phyloP scores from a whole-genome alignment of 2,329 filamentous ascomycete genomes.

The Plectosphaerella sp. region DNA sequence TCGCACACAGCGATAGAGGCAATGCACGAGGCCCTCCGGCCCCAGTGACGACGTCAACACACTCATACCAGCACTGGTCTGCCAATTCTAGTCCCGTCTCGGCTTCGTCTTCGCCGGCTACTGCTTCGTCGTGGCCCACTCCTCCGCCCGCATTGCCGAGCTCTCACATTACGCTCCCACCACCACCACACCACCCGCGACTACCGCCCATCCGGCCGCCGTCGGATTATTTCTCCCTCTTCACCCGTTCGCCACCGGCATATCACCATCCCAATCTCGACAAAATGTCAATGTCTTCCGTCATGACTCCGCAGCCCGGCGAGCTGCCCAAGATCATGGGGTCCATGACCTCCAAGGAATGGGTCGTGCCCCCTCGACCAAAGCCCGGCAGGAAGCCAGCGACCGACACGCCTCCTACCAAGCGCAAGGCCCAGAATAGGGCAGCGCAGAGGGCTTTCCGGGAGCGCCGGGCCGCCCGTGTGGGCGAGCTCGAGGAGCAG shows the following conservation, averaged over 20 bases:
- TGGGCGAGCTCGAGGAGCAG: slow-evolving; percentile 69
- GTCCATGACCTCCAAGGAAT: slow-evolving; percentile 75
- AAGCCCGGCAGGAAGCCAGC: slow-evolving; percentile 93
- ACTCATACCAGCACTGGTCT: slow-evolving; percentile 7
- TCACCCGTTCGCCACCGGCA: slow-evolving; percentile 22
- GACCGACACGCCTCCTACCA: slow-evolving; percentile 87
- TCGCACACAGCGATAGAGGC: neutral
- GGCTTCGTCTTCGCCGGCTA: slow-evolving; percentile 5
- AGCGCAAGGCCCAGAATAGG: slow-evolving; percentile 91
- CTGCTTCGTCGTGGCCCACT: slow-evolving; percentile 6
- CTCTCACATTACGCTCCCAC: slow-evolving; percentile 4
- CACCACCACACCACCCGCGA: slow-evolving; percentile 3
- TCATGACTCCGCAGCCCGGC: slow-evolving; percentile 35
- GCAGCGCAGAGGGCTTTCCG: slow-evolving; percentile 88
- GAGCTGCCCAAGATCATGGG: slow-evolving; percentile 36
- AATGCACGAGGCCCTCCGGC: slow-evolving; percentile 4
- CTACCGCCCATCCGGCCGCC: slow-evolving; percentile 13
- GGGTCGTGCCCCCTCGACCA: slow-evolving; percentile 77
- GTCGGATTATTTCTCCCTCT: slow-evolving; percentile 10
- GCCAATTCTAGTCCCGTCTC: slow-evolving; percentile 8
- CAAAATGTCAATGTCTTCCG: slow-evolving; percentile 44
- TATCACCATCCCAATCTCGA: slow-evolving; percentile 20
- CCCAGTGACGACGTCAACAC: neutral
- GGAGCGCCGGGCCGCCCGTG: slow-evolving; percentile 78
- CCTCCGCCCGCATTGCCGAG: slow-evolving; percentile 6